Base-by-base conservation (phyloP, 2,329 filamentous ascomycete species). In the Byssothecium circinans region DNA sequence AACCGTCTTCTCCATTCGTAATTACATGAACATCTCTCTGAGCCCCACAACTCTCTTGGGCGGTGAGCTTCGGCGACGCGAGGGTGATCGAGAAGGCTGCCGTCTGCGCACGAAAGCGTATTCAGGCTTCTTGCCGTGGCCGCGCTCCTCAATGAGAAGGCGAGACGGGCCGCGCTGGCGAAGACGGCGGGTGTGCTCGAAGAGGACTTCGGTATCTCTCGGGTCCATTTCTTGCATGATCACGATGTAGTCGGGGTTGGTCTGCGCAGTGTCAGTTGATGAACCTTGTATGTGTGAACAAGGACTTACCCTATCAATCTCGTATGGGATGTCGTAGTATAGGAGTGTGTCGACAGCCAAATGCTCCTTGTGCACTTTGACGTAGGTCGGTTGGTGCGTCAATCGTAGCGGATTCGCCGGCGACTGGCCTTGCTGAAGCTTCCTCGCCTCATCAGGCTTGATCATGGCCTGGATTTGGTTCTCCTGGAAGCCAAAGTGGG, bases 211-310 rank as follows among this genome's bases (percentile, higher is more conserved):
- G 4, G 75, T 78, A 43, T 78, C 75, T 45, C 68, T 65, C 39
- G 71, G 69, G 53, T 73, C 71, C 71, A 79, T 75, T 50, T 79
- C 76, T 42, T 74, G 72, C 10, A 77, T 67, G 48, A 79, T 75
- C 58, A 79, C 75, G 61, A 78, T 73, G 64, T 74, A 79, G 45
- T 76, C 70, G 8, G 68, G 64, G 56, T 79, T 72, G 58, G 47
- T 40, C 74, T 75, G 55, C 19, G 27, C 5, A 18, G 12, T 15
- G 43, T 61, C 50, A 53, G 53, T 39, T 10, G 7, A 23, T 32
- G 5, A 18, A 10, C 8, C 7, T n/a, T 8, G 10, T 30, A 38
- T 19, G 19, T 8, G 29, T 22, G 33, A 32, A 41, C 34, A 18
- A 19, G 3, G n/a, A 71, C 74, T 70, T 71, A 78, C 76, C 23